These are phyloP conservation scores for Millerozyma miso DNA, from an alignment of 805 yeast genomes.

Conservation along the genomic window DNA sequence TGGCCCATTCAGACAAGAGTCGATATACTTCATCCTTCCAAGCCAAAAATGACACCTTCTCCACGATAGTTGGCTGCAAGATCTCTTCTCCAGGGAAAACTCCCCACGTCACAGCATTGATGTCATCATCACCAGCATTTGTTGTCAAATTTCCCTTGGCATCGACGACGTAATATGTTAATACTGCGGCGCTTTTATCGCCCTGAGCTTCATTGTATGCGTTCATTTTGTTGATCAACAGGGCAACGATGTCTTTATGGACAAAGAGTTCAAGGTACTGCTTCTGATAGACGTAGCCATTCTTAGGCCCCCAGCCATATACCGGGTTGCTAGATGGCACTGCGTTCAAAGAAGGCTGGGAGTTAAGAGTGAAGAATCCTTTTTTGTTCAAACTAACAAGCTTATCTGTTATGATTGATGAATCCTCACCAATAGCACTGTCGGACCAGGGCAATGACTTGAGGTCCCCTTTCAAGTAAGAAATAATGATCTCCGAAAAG, in stretches of 20 bases:
- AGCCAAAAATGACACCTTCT: conserved; percentile 84
- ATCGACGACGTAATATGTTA: conserved; percentile 76
- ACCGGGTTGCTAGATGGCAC: conserved; percentile 62
- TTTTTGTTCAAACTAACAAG: conserved; percentile 60
- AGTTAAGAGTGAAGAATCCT: conserved; percentile 79
- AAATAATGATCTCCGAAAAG: conserved; percentile 56
- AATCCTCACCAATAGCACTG: conserved; percentile 78
- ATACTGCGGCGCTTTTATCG: conserved; percentile 40
- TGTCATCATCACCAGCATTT: conserved; percentile 69
- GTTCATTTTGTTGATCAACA: conserved; percentile 40
- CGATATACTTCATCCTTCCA: conserved; percentile 96
- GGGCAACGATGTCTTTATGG: conserved; percentile 49
- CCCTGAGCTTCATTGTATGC: conserved; percentile 33
- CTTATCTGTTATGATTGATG: conserved; percentile 54
- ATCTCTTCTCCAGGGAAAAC: conserved; percentile 95
- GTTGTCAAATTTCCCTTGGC: conserved; percentile 55
- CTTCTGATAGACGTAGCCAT: conserved; percentile 92
- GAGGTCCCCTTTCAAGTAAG: conserved; percentile 69
- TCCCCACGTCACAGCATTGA: conserved; percentile 98
- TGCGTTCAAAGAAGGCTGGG: conserved; percentile 92
- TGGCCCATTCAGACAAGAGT: conserved; percentile 76
- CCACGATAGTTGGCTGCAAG: conserved; percentile 93
- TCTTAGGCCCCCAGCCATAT: conserved; percentile 93
- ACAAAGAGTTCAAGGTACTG: conserved; percentile 85
- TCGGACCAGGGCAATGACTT: conserved; percentile 92